Percentiles rank a stretch among this genome's conserved stretches.
Conservation (phyloP, 2,329 filamentous ascomycete genomes). For the Thelonectria discophora region DNA sequence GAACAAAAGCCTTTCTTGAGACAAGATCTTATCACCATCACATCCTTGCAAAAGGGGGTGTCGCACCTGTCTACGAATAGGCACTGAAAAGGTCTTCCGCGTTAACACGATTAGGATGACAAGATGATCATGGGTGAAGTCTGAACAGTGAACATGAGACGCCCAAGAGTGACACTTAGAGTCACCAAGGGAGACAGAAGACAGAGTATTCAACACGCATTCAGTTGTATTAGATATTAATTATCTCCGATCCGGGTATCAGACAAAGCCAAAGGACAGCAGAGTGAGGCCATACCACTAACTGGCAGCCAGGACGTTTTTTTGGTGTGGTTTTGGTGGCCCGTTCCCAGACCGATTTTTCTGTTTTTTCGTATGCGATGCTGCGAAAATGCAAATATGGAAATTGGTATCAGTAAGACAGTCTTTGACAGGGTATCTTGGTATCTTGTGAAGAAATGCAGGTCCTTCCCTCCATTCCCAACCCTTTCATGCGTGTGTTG, state of each 20-base stretch:
- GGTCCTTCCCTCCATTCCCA: constrained; percentile 59
- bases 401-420: constrained; percentile 57
- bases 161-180: no score
- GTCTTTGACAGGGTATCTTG: constrained; percentile 64
- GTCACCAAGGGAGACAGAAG: no score
- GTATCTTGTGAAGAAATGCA: constrained; percentile 63
- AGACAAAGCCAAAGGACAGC: constrained; percentile 48
- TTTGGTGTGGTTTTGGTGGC: constrained; percentile 34
- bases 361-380: constrained; percentile 27
- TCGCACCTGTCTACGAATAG: no score
- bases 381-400: constrained; percentile 43
- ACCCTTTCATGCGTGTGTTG: constrained; percentile 52
- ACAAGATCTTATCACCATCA: no score
- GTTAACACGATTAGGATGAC: no score
- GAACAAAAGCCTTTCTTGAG: neutral
- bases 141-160: no score
- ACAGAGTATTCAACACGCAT: constrained; percentile 43
- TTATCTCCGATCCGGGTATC: constrained; percentile 54
- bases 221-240: constrained; percentile 56
- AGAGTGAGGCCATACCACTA: constrained; percentile 35
- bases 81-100: no score
- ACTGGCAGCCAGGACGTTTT: constrained; percentile 32
- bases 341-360: constrained; percentile 31
- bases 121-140: no score
- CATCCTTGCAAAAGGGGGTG: neutral